Percentiles rank a stretch among this genome's conserved stretches.
Evolutionary conservation across 192 early-diverging fungal species (phyloP).

Genomic region (Nowakowskiella sp.): DNA sequence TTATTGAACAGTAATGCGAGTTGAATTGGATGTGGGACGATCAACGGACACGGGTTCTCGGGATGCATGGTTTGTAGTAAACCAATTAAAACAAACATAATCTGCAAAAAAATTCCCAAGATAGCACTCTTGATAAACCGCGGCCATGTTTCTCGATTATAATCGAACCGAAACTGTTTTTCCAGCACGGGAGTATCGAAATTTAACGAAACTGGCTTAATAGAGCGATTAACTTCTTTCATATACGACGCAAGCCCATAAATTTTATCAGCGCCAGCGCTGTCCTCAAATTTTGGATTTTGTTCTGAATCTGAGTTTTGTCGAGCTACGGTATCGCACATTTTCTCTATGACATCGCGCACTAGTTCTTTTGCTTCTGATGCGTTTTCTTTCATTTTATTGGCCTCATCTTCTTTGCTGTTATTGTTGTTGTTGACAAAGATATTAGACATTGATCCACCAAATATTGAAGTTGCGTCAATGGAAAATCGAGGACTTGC

Average conservation of each 20-base stretch:
- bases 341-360: conserved; percentile 19
- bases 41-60: neutral
- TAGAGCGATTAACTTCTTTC: conserved; percentile 9
- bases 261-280: too few relatives aligned
- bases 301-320: neutral
- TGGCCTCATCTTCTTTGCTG: too few relatives aligned
- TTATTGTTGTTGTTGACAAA: too few relatives aligned
- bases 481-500: too few relatives aligned
- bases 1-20: neutral
- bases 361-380: conserved; percentile 18
- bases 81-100: conserved; percentile 15
- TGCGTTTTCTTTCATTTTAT: too few relatives aligned
- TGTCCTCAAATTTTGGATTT: neutral
- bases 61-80: conserved; percentile 3
- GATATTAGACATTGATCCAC: too few relatives aligned
- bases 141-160: conserved; percentile 1
- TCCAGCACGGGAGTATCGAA: conserved; percentile 16
- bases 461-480: too few relatives aligned
- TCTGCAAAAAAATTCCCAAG: conserved; percentile 9
- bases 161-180: conserved; percentile 11
- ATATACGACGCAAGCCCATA: conserved; percentile 4
- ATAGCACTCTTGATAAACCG: conserved; percentile 7
- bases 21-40: neutral
- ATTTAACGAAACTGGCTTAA: conserved; percentile 2
- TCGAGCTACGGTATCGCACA: conserved; percentile 13